Evolutionary conservation across 331 rosid genomes (phyloP), one percentile per base, ranked within the genome.

Genomic region (Malus hybrid): DNA sequence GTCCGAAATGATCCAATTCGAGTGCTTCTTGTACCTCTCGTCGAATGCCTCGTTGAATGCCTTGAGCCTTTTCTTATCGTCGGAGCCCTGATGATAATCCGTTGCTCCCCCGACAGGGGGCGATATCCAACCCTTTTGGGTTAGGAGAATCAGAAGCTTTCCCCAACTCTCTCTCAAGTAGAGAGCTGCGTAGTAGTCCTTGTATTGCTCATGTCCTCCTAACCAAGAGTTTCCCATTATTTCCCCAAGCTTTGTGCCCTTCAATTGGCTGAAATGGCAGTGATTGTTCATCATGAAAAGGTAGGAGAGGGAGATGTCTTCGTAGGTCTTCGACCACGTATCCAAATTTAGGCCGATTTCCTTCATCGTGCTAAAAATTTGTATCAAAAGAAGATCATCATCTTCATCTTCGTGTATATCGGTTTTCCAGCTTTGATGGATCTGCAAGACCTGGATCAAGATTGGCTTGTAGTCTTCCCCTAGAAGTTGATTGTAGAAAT

Each of bases 241-340:
- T 20, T 84, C 84, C 15, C 99, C 97, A n/a, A 92, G 86, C 79
- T 70, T 70, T 66, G 90, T 85, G 52, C 90, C 96, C 81, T 69
- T 85, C 71, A 90, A 75, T 65, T 83, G 86, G 81, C 80, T 71
- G 73, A 95, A 89, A 81, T 90, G 91, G 57, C 91, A 92, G 73
- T 95, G 97, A 67, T 92, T 90, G 71, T 92, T 95, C 97, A 95
- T 95, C 99, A 95, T 92, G 83, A 95, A 95, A 60, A 87, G 73
- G 83, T 88, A 88, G 56, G 97, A 85, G 50, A 87, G 77, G 19
- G 86, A 87, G 55, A 81, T 76, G 46, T 92, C 96, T 69, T 78
- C 90, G 66, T 92, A 89, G 64, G 82, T 78, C 80, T 88, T 92
- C 28, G 97, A 88, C 97, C 97, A 95, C 66, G 82, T 46, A 74